Conservation (phyloP, 768 basidiomycete species). For the Fibroporia radiculosa region DNA sequence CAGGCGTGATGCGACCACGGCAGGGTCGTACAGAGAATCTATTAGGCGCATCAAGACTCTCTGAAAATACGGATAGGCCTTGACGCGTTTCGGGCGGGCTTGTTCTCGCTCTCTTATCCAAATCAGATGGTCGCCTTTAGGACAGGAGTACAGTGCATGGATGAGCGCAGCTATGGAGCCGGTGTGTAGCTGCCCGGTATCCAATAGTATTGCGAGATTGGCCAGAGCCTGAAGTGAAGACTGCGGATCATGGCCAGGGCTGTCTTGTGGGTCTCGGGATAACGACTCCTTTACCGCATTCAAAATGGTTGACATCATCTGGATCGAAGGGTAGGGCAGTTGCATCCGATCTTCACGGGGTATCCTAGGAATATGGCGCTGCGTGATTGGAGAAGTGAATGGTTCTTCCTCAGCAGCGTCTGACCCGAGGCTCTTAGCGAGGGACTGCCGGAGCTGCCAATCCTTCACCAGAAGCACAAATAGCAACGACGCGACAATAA, state of each 20-base stretch:
- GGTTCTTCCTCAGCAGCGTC: not conserved
- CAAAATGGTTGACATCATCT: slow-evolving; percentile 17
- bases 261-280: slow-evolving; percentile 18
- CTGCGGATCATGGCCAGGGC: slow-evolving; percentile 5
- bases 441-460: slow-evolving; percentile 34
- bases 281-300: slow-evolving; percentile 29
- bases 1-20: slow-evolving; percentile 15
- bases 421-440: not conserved
- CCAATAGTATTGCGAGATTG: slow-evolving; percentile 45
- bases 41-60: slow-evolving; percentile 21
- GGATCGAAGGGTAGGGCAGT: slow-evolving; percentile 4
- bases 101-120: slow-evolving; percentile 15
- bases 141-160: slow-evolving; percentile 36
- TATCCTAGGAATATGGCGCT: too few relatives aligned
- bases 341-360: not conserved
- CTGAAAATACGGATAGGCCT: slow-evolving; percentile 26
- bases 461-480: slow-evolving; percentile 62
- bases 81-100: slow-evolving; percentile 7
- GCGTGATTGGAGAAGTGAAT: too few relatives aligned
- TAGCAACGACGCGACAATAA: slow-evolving; percentile 65
- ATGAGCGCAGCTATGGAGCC: slow-evolving; percentile 38
- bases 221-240: slow-evolving; percentile 54
- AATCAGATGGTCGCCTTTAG: slow-evolving; percentile 16
- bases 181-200: slow-evolving; percentile 41
- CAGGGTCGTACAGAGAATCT: slow-evolving; percentile 3